Percentiles rank a stretch among this genome's conserved stretches.
phyloP scores from a whole-genome alignment of 2,329 filamentous ascomycete genomes.

The Scolecobasidium constrictum region DNA sequence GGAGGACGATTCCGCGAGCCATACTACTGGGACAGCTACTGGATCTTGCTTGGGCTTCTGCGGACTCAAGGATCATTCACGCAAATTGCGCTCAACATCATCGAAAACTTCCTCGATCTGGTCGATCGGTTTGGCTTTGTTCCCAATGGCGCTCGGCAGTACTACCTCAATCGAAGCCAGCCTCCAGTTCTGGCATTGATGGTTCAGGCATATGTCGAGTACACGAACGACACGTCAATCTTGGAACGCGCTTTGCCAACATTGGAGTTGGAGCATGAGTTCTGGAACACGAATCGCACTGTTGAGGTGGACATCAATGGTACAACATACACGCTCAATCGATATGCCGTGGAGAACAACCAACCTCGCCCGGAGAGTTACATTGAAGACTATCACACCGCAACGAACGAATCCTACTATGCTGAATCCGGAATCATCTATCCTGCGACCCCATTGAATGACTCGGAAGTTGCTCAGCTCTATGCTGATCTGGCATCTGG shows the following conservation, averaged over 20 bases:
- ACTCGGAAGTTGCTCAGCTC: no score
- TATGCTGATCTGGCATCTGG: no score
- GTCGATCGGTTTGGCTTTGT: constrained; percentile 55
- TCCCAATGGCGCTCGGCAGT: constrained; percentile 55
- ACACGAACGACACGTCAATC: constrained; percentile 52
- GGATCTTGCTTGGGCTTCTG: constrained; percentile 55
- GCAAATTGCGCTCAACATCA: constrained; percentile 53
- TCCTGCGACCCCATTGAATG: constrained; percentile 48
- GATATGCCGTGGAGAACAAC: constrained; percentile 52
- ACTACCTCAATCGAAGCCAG: constrained; percentile 59
- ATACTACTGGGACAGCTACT: constrained; percentile 64
- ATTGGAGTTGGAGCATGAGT: constrained; percentile 52
- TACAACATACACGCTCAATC: constrained; percentile 45
- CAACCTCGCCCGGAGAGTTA: constrained; percentile 58
- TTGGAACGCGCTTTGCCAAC: constrained; percentile 51
- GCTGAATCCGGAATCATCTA: constrained; percentile 48
- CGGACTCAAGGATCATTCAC: constrained; percentile 54
- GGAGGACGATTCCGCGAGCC: constrained; percentile 61
- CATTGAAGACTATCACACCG: constrained; percentile 53
- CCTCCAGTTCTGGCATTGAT: constrained; percentile 56
- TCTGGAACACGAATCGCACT: constrained; percentile 51
- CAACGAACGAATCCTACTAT: constrained; percentile 55
- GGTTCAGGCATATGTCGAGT: constrained; percentile 52
- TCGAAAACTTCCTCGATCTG: constrained; percentile 60
- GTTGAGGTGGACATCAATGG: constrained; percentile 38